Conservation (phyloP, 108 stramenopile species). For the Pelagomonas calceolata region DNA sequence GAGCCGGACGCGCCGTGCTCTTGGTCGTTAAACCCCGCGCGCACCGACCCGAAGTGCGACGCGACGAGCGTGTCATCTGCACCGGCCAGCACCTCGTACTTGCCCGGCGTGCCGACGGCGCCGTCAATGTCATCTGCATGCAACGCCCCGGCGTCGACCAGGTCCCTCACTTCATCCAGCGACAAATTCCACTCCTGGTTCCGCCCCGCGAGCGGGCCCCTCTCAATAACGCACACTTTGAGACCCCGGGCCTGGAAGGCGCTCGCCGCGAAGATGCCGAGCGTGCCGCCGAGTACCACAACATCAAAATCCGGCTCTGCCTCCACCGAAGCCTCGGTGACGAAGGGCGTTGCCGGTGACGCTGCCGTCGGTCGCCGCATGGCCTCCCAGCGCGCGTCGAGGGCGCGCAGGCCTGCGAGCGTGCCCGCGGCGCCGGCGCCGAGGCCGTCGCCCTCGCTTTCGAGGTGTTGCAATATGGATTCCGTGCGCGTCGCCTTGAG, state of each 20-base stretch:
- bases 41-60: conserved; percentile 11
- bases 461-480: too few species aligned
- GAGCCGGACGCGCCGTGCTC: not conserved
- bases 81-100: not conserved
- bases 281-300: conserved; percentile 73
- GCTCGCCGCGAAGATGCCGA: conserved; percentile 77
- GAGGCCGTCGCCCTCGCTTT: too few species aligned
- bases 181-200: conserved; percentile 92
- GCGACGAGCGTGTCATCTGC: not conserved
- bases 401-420: too few species aligned
- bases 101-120: conserved; percentile 20
- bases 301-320: conserved; percentile 45
- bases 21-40: conserved; percentile 5
- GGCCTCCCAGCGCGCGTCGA: too few species aligned
- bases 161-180: conserved; percentile 64
- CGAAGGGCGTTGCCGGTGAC: too few species aligned
- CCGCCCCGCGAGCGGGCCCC: conserved; percentile 59
- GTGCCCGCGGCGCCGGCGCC: too few species aligned
- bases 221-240: conserved; percentile 65
- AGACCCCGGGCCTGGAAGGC: conserved; percentile 62
- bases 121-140: conserved; percentile 61
- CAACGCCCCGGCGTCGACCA: conserved; percentile 60
- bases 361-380: too few species aligned
- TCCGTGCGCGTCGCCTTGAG: too few species aligned
- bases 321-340: too few species aligned